A percentile compares a stretch with the other conserved stretches of the same genome.
phyloP scores from a whole-genome alignment of 768 basidiomycete genomes.

The Phylloporus sp. region DNA sequence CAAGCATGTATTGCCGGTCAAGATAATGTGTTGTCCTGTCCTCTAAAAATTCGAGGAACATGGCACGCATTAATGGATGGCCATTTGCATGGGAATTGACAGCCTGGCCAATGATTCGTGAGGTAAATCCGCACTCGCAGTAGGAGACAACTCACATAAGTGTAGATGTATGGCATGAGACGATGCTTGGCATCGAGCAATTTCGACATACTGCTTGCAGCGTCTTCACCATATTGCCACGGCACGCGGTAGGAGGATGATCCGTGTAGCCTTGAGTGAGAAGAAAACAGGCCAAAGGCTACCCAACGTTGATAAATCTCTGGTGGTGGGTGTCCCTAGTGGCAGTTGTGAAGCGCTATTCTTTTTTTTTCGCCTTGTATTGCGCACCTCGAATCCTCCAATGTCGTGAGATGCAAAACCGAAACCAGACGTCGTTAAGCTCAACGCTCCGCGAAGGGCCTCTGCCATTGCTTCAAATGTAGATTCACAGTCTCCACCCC shows the following conservation, averaged over 20 bases:
- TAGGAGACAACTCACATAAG: constrained; percentile 37
- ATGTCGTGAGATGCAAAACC: constrained; percentile 74
- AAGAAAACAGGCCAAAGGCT: constrained; percentile 72
- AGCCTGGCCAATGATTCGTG: constrained; percentile 35
- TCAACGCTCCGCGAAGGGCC: constrained; percentile 62
- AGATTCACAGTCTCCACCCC: constrained; percentile 76
- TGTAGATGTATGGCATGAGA: constrained; percentile 71
- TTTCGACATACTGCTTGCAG: constrained; percentile 57
- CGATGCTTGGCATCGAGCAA: constrained; percentile 63
- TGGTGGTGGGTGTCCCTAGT: constrained; percentile 58
- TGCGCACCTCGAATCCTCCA: constrained; percentile 64
- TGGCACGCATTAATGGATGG: constrained; percentile 57
- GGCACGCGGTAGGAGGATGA: constrained; percentile 73
- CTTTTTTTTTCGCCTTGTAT: neutral
- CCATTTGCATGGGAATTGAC: constrained; percentile 48
- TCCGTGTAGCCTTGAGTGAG: constrained; percentile 72
- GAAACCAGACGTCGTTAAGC: constrained; percentile 64
- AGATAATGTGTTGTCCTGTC: constrained; percentile 59
- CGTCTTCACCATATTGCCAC: constrained; percentile 73
- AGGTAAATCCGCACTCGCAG: neutral
- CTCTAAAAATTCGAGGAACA: constrained; percentile 62
- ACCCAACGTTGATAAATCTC: constrained; percentile 76
- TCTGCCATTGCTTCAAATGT: constrained; percentile 80
- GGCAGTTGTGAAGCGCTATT: neutral
- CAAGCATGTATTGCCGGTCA: constrained; percentile 58